Conservation (phyloP, 345 rosid species). For the Hypericum perforatum region DNA sequence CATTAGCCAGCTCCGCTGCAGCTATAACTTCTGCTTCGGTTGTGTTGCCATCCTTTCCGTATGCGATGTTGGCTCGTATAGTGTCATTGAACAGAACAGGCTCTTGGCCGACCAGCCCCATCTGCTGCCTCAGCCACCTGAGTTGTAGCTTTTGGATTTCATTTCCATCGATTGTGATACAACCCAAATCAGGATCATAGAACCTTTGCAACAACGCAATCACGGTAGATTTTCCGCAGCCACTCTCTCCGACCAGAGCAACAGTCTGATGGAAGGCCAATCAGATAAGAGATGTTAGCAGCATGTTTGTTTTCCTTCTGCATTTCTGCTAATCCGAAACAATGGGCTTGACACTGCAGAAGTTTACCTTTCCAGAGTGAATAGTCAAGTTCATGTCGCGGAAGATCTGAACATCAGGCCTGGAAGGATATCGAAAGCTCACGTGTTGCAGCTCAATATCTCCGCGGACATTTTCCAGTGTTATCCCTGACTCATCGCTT, state of each 20-base stretch:
- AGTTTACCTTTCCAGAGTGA: too few relatives aligned
- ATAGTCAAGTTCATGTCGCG: too few relatives aligned
- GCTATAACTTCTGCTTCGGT: not conserved
- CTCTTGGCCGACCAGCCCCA: conserved; percentile 1
- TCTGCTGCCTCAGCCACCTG: not conserved
- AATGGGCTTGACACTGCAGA: too few relatives aligned
- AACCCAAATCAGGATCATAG: not conserved
- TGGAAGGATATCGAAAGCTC: too few relatives aligned
- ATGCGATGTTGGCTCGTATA: not conserved
- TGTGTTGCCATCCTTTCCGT: not conserved
- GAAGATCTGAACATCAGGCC: too few relatives aligned
- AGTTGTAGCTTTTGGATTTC: not conserved
- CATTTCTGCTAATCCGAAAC: too few relatives aligned
- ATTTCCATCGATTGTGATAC: not conserved
- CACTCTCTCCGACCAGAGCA: not conserved
- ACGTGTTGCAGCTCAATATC: too few relatives aligned
- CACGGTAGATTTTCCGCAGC: conserved; percentile 1
- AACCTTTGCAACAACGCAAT: not conserved
- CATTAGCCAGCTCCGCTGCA: conserved; percentile 1
- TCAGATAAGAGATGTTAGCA: too few relatives aligned
- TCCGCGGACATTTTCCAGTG: too few relatives aligned
- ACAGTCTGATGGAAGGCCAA: not conserved
- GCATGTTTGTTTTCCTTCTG: too few relatives aligned
- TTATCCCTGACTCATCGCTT: too few relatives aligned
- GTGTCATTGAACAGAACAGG: not conserved